Base-by-base conservation (phyloP, 2,329 filamentous ascomycete species). In the Ophiostoma montium region DNA sequence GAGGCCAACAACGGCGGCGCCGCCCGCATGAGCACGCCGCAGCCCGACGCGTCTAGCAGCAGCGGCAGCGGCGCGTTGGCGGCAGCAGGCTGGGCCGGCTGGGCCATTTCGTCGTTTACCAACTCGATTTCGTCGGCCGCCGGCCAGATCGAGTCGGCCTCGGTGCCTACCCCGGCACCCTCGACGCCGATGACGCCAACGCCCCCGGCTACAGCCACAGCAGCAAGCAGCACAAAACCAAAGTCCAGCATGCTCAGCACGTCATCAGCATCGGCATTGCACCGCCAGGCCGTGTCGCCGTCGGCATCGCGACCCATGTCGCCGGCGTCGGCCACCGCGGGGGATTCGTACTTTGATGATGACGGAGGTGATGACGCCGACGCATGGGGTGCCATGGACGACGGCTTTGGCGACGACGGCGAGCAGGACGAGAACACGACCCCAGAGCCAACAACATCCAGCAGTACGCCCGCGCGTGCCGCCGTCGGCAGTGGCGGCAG, bases 101-200 rank as follows among this genome's bases (percentile, higher is more conserved):
- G 92, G 92, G 92, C 92, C 1, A 95, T 98, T 49, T 96, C 92
- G 0, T 95, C 88, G 1, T 98, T 98, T 62, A 96, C 92, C 2
- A 96, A 96, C 65, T 95, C 95, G 59, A 64, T 96, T 12, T 82
- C 86, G 2, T 68, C 84, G 0, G 88, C 87, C 0, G 84, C 84
- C 9, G 92, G 92, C 16, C 84, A 95, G 50, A 98, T 98, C 54
- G 74, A 90, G 60, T 68, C 78, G 1, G 50, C 33, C 5, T 36
- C 33, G 2, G 19, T 46, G 1, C 62, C 72, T 16, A 72, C 52
- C 67, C 67, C 33, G 62, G 21, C n/a, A n/a, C 65, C 2, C 59
- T 69, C 3, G 27, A 44, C 5, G 21, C 46, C n/a, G n/a, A n/a
- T n/a, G n/a, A 46, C 39, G n/a, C 30, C 51, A 10, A 11, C 36